Evolutionary conservation across 139 green algal genomes (phyloP), one percentile per base, ranked within the genome.

Genomic region (Tetradesmus obliquus): DNA sequence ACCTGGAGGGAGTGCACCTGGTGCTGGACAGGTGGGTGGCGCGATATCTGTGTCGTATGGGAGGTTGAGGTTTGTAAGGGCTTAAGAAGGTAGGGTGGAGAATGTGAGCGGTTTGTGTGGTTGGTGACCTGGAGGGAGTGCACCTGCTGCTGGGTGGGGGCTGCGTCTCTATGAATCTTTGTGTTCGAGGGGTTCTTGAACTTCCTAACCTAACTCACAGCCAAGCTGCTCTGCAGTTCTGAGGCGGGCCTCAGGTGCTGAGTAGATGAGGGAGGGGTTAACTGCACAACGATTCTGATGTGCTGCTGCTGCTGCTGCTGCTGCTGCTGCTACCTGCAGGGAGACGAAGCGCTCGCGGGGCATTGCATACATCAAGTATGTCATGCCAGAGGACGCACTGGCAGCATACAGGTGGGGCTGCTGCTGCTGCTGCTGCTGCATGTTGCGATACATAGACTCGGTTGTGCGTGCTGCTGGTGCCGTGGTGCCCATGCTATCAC

Each of bases 1-100:
- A 97, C 15, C 81, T 99, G n/a, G 80, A 91, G 6, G 96, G 98
- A 74, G 97, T 99, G 69, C 98, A 99, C 91, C 79, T 99, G n/a
- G 97, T 99, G 24, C 66, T 97, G 60, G 97, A 99, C 93, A 96
- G 91, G 93, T 96, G 93, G 19, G 93, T 4, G 4, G 55, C 32
- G 9, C 15, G 76, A 8, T 10, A 15, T 55, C 19, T 20, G 20
- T 8, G 82, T 66, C 20, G 13, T 13, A 76, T 13, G 66, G 66
- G 15, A 17, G 66, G 66, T n/a, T 76, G 66, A n/a, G 15, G 66
- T 13, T n/a, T 76, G 66, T n/a, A 13, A 17, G 13, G 13, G 66
- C 17, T 76, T 13, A 76, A 19, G 7, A 5, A n/a, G 9, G 69
- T 20, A 17, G 17, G 66, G 66, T n/a, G 66, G 66, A 17, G 66